phyloP scores from a whole-genome alignment of 148 eudicot species.

The Polygonum aviculare region DNA sequence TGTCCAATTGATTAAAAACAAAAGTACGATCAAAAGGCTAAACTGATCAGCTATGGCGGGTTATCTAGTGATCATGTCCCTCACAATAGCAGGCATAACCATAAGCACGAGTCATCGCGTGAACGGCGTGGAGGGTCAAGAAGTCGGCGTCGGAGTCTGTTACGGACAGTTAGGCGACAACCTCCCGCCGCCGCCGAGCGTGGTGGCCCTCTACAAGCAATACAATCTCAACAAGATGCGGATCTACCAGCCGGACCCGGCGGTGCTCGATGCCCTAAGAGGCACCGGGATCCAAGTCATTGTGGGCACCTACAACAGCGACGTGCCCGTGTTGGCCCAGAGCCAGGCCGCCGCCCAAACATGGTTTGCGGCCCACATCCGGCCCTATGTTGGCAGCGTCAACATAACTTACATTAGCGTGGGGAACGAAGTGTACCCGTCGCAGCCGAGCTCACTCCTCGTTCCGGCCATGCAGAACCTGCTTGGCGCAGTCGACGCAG shows the following conservation, averaged over 20 bases:
- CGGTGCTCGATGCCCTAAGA: conserved; percentile 39
- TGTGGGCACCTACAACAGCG: conserved; percentile 35
- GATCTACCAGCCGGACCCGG: conserved; percentile 40
- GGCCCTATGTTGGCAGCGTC: conserved; percentile 23
- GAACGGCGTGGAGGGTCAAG: neutral
- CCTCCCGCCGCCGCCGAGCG: conserved; percentile 33
- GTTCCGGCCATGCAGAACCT: conserved; percentile 45
- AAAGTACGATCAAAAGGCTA: no score
- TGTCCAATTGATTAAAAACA: no score
- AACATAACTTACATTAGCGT: conserved; percentile 31
- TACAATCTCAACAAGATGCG: conserved; percentile 25
- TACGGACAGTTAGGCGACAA: conserved; percentile 46
- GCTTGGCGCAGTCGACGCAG: conserved; percentile 16
- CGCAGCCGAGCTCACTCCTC: conserved; percentile 27
- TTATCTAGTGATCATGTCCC: no score
- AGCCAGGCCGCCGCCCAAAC: conserved; percentile 23
- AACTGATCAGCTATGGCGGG: no score
- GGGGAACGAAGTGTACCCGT: conserved; percentile 44
- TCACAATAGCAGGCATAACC: no score
- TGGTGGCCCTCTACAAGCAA: conserved; percentile 27
- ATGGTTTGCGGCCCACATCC: conserved; percentile 32
- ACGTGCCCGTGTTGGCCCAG: conserved; percentile 22
- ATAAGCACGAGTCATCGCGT: no score
- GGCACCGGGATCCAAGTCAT: conserved; percentile 34
- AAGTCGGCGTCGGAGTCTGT: conserved; percentile 23